A percentile compares a stretch with the other conserved stretches of the same genome.
Evolutionary conservation across 2,329 filamentous ascomycete species (phyloP).

Genomic region (Pseudogymnoascus sp.): DNA sequence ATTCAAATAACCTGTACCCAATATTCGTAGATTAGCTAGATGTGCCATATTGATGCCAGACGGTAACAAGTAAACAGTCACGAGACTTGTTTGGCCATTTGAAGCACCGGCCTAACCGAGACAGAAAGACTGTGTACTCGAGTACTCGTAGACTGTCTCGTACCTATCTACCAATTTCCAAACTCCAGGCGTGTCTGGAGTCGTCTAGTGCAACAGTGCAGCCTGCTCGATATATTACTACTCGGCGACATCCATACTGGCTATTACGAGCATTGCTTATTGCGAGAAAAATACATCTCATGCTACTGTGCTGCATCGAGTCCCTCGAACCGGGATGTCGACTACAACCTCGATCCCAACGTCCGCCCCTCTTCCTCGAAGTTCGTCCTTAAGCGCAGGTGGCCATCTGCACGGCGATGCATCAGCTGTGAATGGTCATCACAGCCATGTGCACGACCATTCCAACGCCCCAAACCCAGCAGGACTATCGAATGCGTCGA

Average conservation of each 20-base stretch:
- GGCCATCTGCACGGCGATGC: conserved; percentile 25
- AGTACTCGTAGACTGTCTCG: conserved; percentile 8
- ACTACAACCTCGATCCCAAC: conserved; percentile 32
- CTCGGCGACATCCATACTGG: neutral
- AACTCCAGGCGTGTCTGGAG: conserved; percentile 6
- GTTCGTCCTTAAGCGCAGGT: conserved; percentile 24
- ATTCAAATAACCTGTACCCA: neutral
- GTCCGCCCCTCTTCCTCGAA: conserved; percentile 28
- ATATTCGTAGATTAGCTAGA: conserved; percentile 4
- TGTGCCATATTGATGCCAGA: conserved; percentile 5
- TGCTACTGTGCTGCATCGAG: conserved; percentile 1
- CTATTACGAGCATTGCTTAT: neutral
- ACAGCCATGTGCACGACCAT: conserved; percentile 35
- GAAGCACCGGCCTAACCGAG: conserved; percentile 10
- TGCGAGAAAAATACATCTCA: conserved; percentile 3
- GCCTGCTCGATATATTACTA: conserved; percentile 1
- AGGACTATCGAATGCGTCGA: conserved; percentile 48
- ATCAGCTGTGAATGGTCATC: conserved; percentile 27
- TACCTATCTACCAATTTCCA: conserved; percentile 11
- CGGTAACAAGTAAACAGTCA: conserved; percentile 7
- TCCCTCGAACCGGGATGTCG: conserved; percentile 24
- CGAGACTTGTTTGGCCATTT: conserved; percentile 7
- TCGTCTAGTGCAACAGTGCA: conserved; percentile 9
- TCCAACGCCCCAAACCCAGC: conserved; percentile 37
- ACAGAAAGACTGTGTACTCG: conserved; percentile 10